Evolutionary conservation across 495 filamentous ascomycete species (phyloP).

Genomic region (Symbiotaphrina buchneri): DNA sequence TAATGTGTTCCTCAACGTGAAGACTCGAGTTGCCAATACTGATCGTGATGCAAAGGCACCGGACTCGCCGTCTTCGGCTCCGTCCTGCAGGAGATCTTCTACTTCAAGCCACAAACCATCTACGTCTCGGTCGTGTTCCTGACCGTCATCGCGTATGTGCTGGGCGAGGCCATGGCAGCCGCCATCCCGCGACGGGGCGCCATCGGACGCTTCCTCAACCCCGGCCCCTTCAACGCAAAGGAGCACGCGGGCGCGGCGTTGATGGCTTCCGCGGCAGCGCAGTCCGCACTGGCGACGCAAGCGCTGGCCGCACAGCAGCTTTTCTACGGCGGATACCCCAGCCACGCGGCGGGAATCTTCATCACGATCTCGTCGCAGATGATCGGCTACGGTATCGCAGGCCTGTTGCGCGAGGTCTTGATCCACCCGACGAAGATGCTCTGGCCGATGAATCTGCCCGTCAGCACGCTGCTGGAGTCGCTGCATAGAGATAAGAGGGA

Average conservation of each 20-base stretch:
- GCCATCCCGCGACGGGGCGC: slow-evolving; percentile 14
- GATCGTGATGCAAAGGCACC: slow-evolving; percentile 7
- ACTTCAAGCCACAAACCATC: slow-evolving; percentile 23
- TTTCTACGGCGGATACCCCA: slow-evolving; percentile 18
- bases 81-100: slow-evolving; percentile 16
- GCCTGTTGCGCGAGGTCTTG: no score
- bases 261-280: slow-evolving; percentile 19
- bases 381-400: no score
- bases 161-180: slow-evolving; percentile 14
- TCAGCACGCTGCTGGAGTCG: no score
- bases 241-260: slow-evolving; percentile 21
- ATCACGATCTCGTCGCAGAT: slow-evolving; percentile 18
- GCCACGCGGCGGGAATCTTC: slow-evolving; percentile 15
- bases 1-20: no score
- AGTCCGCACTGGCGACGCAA: slow-evolving; percentile 12
- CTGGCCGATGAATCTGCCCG: no score
- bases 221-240: slow-evolving; percentile 17
- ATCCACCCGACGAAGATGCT: no score
- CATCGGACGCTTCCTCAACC: slow-evolving; percentile 16
- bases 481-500: no score
- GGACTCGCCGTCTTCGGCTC: slow-evolving; percentile 14
- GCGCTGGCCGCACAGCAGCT: slow-evolving; percentile 20
- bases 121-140: slow-evolving; percentile 19
- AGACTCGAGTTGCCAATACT: neutral
- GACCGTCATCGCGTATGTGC: slow-evolving; percentile 15